Percentiles rank a stretch among this genome's conserved stretches.
Conservation (phyloP, 2,329 filamentous ascomycete species). For the Diaporthe citri region DNA sequence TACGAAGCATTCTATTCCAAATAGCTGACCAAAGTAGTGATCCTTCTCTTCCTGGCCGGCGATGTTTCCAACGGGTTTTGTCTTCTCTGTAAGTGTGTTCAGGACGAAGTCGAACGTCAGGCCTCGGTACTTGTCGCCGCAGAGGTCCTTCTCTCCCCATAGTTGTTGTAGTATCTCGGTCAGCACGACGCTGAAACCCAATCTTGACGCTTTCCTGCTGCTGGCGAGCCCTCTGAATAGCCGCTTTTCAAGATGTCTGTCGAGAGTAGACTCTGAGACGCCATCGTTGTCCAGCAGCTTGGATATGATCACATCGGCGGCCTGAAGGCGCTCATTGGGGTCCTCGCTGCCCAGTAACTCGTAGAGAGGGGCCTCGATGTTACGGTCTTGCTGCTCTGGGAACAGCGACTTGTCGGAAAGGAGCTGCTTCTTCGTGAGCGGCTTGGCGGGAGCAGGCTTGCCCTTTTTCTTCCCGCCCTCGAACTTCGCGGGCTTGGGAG, state of each 20-base stretch:
- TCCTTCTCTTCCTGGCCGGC: slow-evolving; percentile 85
- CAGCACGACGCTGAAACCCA: slow-evolving; percentile 91
- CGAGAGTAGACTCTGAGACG: slow-evolving; percentile 65
- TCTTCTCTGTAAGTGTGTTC: slow-evolving; percentile 67
- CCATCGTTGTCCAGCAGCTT: slow-evolving; percentile 64
- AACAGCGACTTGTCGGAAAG: slow-evolving; percentile 59
- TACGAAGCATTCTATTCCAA: slow-evolving; percentile 88
- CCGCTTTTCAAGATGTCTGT: slow-evolving; percentile 72
- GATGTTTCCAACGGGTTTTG: slow-evolving; percentile 64
- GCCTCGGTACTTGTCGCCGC: slow-evolving; percentile 61
- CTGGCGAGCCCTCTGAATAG: slow-evolving; percentile 92
- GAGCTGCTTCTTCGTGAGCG: slow-evolving; percentile 51
- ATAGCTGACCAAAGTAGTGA: slow-evolving; percentile 85
- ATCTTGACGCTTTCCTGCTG: slow-evolving; percentile 86
- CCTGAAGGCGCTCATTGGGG: slow-evolving; percentile 65
- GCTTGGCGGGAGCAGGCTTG: slow-evolving; percentile 27
- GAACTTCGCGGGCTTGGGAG: slow-evolving; percentile 43
- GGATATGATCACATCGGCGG: slow-evolving; percentile 70
- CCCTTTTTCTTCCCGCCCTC: slow-evolving; percentile 36
- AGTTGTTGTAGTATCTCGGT: slow-evolving; percentile 83
- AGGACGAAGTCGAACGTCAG: slow-evolving; percentile 69
- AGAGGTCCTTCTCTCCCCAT: slow-evolving; percentile 65
- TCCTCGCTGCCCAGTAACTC: slow-evolving; percentile 73
- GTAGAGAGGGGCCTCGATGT: slow-evolving; percentile 71
- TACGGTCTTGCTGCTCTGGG: slow-evolving; percentile 67